Base-by-base conservation (phyloP, 106 monocot species). In the Platanthera guangdongensis region DNA sequence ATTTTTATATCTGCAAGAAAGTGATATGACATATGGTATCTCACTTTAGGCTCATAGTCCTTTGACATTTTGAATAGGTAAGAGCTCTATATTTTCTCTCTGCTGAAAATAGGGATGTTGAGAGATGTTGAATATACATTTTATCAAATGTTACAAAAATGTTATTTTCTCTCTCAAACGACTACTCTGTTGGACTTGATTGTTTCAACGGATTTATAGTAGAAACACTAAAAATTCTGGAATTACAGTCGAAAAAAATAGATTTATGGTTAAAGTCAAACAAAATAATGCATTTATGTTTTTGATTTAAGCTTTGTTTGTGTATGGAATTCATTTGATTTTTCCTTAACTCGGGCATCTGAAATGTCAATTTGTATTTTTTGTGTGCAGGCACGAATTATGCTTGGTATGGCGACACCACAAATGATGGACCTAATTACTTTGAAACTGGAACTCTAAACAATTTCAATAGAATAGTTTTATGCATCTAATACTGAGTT, bases 331-430 rank as follows among this genome's bases (percentile, higher is more conserved):
- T 30, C 25, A 25, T 25, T 25, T 9, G 6, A 6, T 59, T 30
- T 63, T 7, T 63, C 18, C 22, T 8, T 63, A 25, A 63, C 25
- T 25, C 25, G 0, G 25, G 19, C 63, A 49, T 72, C 50, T 51
- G 0, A 51, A 18, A n/a, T 72, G 9, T 71, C 6, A 12, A 3
- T 50, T 62, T 15, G 25, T 25, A 25, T 47, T 75, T 75, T 19
- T 76, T 46, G 50, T 75, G 25, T 25, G 68, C 93, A 96, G 92
- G 88, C 82, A 69, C 87, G 88, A 71, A 90, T 95, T 85, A 95
- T 95, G 85, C 87, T 95, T 68, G 92, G 92, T n/a, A 76, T 95
- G 85, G 92, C 83, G 55, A 79, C 88, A 9, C 95, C 88, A 71
- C 95, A 92, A 74, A 84, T 87, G 85, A 93, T 96, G 55, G 30